Percentiles rank a stretch among this genome's conserved stretches.
These are phyloP conservation scores for Syzygium aromaticum DNA, from an alignment of 345 rosid species.

Conservation along the genomic window DNA sequence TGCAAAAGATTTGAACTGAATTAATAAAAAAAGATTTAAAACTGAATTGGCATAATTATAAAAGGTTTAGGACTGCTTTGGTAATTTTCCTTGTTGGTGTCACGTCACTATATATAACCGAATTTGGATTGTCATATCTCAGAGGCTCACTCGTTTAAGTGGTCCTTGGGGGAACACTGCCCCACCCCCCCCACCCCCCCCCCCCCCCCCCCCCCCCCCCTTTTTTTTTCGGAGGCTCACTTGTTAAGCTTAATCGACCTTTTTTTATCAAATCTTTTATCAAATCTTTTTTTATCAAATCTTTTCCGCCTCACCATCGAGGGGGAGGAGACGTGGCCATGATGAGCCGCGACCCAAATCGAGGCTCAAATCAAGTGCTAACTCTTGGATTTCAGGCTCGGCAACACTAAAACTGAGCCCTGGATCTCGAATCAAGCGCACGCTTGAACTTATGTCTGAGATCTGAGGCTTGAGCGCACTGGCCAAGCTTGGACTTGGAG, in stretches of 20 bases:
- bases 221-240: too few species aligned
- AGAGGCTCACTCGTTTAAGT: neutral
- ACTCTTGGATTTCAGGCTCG: neutral
- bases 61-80: too few species aligned
- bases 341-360: neutral
- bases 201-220: too few species aligned
- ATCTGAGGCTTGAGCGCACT: neutral
- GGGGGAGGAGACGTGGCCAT: neutral
- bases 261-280: neutral
- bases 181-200: too few species aligned
- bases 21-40: too few species aligned
- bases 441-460: neutral
- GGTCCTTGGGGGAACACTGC: too few species aligned
- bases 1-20: too few species aligned
- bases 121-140: neutral
- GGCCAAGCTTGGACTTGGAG: neutral
- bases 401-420: neutral
- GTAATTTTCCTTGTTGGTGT: rapidly evolving
- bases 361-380: rapidly evolving
- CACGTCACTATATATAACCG: neutral
- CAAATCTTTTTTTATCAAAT: too few species aligned
- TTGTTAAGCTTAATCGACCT: too few species aligned
- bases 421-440: neutral
- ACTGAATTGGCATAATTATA: too few species aligned
- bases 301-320: neutral